Evolutionary conservation across 805 yeast species (phyloP), one percentile per base, ranked within the genome.

Genomic region (Metschnikowia lachancei): DNA sequence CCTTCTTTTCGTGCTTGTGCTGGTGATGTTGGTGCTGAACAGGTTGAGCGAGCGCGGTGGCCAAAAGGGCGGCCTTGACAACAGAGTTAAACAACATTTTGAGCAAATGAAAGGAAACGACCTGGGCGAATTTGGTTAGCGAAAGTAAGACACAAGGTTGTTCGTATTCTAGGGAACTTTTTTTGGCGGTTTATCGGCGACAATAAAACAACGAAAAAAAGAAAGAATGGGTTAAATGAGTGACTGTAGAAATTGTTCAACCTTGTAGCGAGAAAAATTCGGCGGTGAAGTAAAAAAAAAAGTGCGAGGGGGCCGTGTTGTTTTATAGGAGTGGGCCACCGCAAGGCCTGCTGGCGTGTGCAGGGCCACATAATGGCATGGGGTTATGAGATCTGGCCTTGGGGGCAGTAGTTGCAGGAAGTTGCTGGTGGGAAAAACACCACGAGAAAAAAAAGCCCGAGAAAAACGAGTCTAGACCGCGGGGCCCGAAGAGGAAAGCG

Each of bases 1-100:
- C 81, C 72, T 82, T 81, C 61, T 76, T 80, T 62, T 80, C 81
- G 39, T 52, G 54, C n/a, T 52, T 52, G 46, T 54, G n/a, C n/a
- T n/a, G 58, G 61, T 77, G 77, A 67, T 85, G 89, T 54, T 73
- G 77, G 56, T 73, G 77, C 56, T 79, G 85, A 47, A 78, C 69
- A 49, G 89, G 88, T 45, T 77, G 80, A 51, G 87, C 85, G 34
- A 75, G 50, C 41, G 76, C 74, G 43, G 78, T 63, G 56, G 77
- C 76, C 49, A 75, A 65, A 45, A 81, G 60, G 43, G 80, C 60
- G 45, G 83, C 78, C 44, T 77, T 65, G 56, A 70, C 73, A 58
- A 79, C 59, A 34, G 71, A 57, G 40, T 65, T 65, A 61, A 81
- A 76, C 65, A 76, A 75, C 82, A 78, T 79, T 40, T 30, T 30